Base-by-base conservation (phyloP, 1,284 basidiomycete species). In the Acaromyces ingoldii region DNA sequence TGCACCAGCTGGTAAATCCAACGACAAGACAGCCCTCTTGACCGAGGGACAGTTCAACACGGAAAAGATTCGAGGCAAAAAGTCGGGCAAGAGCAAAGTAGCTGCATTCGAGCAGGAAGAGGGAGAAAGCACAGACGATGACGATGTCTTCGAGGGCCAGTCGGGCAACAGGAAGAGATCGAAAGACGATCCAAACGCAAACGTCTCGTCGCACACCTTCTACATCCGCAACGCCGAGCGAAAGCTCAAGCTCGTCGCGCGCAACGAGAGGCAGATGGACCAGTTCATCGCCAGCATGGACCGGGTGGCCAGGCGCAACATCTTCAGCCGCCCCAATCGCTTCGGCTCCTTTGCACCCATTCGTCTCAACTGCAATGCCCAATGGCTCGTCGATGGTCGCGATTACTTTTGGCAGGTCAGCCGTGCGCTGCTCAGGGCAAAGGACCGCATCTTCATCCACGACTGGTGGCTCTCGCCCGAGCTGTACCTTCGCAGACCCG, bases 311-410 rank as follows among this genome's bases (percentile, higher is more conserved):
- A 80, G 82, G 25, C 81, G 83, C 37, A 90, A 85, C 33, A 84
- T 87, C 57, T 98, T 89, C 80, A 66, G 51, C 28, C 31, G 40
- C 24, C 38, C 43, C 17, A 53, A 53, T 26, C 80, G 91, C 22
- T 97, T 96, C 74, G 89, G 86, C 58, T 93, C 89, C 63, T 98
- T 95, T 77, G 87, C 93, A 2, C 95, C 95, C 0, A 88, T 96
- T 54, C 83, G 93, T 15, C 77, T 89, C 67, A 92, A 97, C 68
- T 92, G 92, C 2, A 87, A 89, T 31, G 89, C 91, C 0, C 93
- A 97, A 70, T 98, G 95, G 95, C 84, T 98, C 3, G 91, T 97
- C n/a, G 95, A 99, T 77, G 95, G 93, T n/a, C 63, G 72, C 24
- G 72, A 75, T 54, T 75, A 75, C 59, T 74, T 60, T 44, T 74